phyloP scores from a whole-genome alignment of 1,139 yeast genomes.

The Kluyveromyces sp. region DNA sequence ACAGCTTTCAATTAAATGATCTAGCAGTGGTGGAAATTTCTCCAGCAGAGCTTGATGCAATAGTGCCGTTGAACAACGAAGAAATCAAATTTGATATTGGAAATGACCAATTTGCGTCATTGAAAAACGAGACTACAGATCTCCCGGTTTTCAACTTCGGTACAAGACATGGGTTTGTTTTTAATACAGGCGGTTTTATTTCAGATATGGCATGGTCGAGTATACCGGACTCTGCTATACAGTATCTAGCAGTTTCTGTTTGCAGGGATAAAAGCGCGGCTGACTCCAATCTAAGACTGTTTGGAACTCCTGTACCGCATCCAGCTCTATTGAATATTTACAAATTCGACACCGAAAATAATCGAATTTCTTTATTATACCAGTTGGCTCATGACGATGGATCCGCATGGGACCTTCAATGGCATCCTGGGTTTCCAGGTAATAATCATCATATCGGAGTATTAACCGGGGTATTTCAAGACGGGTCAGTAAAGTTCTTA shows the following conservation, averaged over 20 bases:
- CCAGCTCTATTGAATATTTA: conserved; percentile 44
- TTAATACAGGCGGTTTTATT: conserved; percentile 51
- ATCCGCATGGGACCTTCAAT: conserved; percentile 44
- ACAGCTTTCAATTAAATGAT: background rate
- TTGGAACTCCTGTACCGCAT: conserved; percentile 34
- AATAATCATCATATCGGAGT: conserved; percentile 34
- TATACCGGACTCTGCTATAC: conserved; percentile 21
- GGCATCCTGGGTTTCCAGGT: conserved; percentile 40
- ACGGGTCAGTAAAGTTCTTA: conserved; percentile 55
- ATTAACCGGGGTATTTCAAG: conserved; percentile 52
- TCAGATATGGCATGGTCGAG: conserved; percentile 51
- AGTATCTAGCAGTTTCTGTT: conserved; percentile 49
- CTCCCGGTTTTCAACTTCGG: conserved; percentile 31
- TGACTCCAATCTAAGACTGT: conserved; percentile 31
- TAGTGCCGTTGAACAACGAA: conserved; percentile 15
- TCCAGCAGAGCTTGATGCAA: conserved; percentile 11
- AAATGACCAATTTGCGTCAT: conserved; percentile 17
- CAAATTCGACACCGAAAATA: conserved; percentile 34
- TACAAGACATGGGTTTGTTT: conserved; percentile 39
- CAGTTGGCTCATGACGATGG: conserved; percentile 46
- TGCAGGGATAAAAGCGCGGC: conserved; percentile 33
- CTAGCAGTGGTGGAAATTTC: conserved; percentile 10
- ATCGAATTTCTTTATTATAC: conserved; percentile 29
- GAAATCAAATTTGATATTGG: conserved; percentile 19
- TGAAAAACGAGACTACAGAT: conserved; percentile 15